Percentiles rank a stretch among this genome's conserved stretches.
phyloP scores from a whole-genome alignment of 306 rosid genomes.

The Oemleria cerasiformis region DNA sequence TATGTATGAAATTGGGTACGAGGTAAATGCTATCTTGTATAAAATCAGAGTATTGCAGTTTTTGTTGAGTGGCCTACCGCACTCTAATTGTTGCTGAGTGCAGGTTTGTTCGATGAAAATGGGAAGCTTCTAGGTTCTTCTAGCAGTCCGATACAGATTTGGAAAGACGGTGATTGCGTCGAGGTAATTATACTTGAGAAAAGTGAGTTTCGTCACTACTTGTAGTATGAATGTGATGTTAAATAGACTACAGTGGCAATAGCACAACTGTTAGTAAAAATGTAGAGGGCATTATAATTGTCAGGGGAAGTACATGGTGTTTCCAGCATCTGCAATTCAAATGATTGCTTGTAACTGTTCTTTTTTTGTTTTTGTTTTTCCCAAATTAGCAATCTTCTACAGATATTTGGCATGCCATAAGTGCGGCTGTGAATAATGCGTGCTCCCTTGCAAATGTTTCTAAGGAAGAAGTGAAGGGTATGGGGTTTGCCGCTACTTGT shows the following conservation, averaged over 20 bases:
- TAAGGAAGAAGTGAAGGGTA: constrained; percentile 65
- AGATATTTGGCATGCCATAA: constrained; percentile 94
- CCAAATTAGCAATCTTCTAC: constrained; percentile 93
- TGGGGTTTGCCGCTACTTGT: constrained; percentile 96
- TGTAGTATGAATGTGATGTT: background rate
- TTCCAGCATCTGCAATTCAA: constrained; percentile 6
- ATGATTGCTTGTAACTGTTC: constrained; percentile 24
- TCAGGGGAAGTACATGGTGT: constrained; percentile 12
- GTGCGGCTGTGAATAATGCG: constrained; percentile 83
- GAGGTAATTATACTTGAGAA: constrained; percentile 51
- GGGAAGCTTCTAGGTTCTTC: constrained; percentile 94
- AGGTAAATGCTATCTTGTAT: background rate
- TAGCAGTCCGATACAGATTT: constrained; percentile 91
- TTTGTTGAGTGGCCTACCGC: background rate
- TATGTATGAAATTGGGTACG: background rate
- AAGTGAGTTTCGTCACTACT: constrained; percentile 15
- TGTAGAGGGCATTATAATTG: background rate
- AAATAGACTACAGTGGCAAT: background rate
- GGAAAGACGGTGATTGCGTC: constrained; percentile 72
- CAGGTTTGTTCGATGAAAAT: constrained; percentile 76
- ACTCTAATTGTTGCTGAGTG: constrained; percentile 9
- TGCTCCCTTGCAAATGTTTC: constrained; percentile 68
- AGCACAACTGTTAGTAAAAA: background rate
- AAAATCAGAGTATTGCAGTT: background rate
- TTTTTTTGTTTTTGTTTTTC: background rate